Conservation (phyloP, 495 filamentous ascomycete species). For the Parachaetomium inaequale region DNA sequence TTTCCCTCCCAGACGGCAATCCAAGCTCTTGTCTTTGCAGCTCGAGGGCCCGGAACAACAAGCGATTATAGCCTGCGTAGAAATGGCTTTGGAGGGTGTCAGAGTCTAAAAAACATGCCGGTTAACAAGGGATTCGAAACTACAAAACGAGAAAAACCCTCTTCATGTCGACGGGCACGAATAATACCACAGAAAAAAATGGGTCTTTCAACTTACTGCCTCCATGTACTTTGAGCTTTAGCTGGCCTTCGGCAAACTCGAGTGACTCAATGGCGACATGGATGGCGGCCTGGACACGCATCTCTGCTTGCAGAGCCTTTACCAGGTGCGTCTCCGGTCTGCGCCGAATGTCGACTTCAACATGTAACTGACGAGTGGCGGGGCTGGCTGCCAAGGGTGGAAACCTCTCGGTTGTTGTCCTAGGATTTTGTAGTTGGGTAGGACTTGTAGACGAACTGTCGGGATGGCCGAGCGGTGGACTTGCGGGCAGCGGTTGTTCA, state of each 20-base stretch:
- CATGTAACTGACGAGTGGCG: neutral
- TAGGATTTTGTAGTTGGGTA: neutral
- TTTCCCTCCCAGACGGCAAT: neutral
- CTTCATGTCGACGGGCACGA: neutral
- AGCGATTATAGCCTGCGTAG: conserved; percentile 32
- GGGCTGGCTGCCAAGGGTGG: neutral
- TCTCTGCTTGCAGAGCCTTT: conserved; percentile 29
- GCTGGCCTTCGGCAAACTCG: conserved; percentile 33
- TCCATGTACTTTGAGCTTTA: conserved; percentile 26
- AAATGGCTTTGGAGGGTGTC: conserved; percentile 28
- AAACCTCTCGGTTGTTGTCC: conserved; percentile 6
- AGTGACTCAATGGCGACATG: conserved; percentile 33
- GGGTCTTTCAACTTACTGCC: conserved; percentile 16
- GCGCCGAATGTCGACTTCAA: neutral
- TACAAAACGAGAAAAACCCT: neutral
- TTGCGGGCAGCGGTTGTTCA: neutral
- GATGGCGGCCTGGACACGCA: conserved; percentile 35
- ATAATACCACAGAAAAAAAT: neutral
- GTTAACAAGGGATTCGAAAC: neutral
- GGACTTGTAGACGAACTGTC: neutral
- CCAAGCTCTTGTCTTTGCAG: conserved; percentile 26
- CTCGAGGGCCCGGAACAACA: conserved; percentile 29
- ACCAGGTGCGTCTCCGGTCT: conserved; percentile 16
- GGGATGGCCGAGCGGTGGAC: neutral
- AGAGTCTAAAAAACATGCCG: conserved; percentile 14